Conservation (phyloP, 23 red algal genomes). For the Gracilaria caudata region DNA sequence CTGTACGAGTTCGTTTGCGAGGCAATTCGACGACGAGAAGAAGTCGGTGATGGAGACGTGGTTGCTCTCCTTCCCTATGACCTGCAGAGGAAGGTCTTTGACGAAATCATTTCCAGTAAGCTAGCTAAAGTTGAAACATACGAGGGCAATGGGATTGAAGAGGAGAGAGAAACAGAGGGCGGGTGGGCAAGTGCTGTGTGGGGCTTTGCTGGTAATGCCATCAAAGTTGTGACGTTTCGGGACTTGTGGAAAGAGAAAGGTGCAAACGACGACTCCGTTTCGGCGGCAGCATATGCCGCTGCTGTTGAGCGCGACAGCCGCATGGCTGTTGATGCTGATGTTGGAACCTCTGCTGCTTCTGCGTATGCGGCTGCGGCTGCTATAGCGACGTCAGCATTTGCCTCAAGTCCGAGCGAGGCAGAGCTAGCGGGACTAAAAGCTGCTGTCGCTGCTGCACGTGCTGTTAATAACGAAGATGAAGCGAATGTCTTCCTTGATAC, state of each 20-base stretch:
- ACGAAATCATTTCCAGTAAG: slow-evolving; percentile 26
- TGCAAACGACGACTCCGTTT: slow-evolving; percentile 4
- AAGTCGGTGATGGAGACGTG: slow-evolving; percentile 20
- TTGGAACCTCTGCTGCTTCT: slow-evolving; percentile 28
- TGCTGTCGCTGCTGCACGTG: slow-evolving; percentile 60
- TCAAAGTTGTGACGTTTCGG: slow-evolving; percentile 4
- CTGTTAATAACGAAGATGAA: slow-evolving; percentile 52
- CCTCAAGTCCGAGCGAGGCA: slow-evolving; percentile 1
- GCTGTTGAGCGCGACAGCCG: slow-evolving; percentile 23
- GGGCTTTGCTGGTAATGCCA: slow-evolving; percentile 11
- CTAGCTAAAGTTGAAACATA: background rate
- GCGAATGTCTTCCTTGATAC: slow-evolving; percentile 59
- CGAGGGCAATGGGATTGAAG: background rate
- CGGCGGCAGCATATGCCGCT: slow-evolving; percentile 32
- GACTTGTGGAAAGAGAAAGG: slow-evolving; percentile 9
- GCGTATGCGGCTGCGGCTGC: slow-evolving; percentile 67
- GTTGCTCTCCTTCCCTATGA: slow-evolving; percentile 53
- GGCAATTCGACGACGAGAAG: slow-evolving; percentile 30
- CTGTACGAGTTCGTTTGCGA: slow-evolving; percentile 29
- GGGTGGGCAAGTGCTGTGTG: slow-evolving; percentile 7
- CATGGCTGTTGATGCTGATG: slow-evolving; percentile 19
- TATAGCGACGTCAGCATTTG: slow-evolving; percentile 39
- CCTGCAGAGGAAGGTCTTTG: slow-evolving; percentile 45
- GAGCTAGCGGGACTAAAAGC: slow-evolving; percentile 46
- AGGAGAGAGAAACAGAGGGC: background rate